A percentile compares a stretch with the other conserved stretches of the same genome.
Evolutionary conservation across 2,329 filamentous ascomycete genomes (phyloP).

Genomic region (Ascochyta fabae): DNA sequence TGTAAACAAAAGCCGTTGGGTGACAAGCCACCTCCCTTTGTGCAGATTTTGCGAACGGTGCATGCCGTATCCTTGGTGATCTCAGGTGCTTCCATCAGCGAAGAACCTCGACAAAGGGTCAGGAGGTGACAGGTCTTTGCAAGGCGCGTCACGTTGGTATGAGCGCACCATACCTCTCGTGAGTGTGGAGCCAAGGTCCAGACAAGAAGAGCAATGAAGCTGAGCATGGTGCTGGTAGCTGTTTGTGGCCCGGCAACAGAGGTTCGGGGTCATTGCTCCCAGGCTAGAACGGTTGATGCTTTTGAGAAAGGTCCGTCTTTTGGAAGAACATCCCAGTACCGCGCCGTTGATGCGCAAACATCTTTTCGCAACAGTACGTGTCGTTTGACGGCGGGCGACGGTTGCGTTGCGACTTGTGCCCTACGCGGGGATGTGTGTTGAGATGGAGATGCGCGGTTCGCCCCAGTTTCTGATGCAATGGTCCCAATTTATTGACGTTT

Average conservation of each 20-base stretch:
- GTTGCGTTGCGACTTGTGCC: background rate
- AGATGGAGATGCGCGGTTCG: conserved; percentile 9
- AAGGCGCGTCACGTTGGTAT: conserved; percentile 9
- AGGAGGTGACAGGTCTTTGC: background rate
- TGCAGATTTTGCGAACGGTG: background rate
- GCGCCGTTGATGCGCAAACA: background rate
- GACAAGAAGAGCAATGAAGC: background rate
- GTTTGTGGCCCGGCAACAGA: background rate
- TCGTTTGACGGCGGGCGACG: background rate
- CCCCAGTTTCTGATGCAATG: conserved; percentile 9
- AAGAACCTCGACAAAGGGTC: background rate
- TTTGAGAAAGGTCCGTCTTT: background rate
- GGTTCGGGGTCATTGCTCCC: conserved; percentile 1
- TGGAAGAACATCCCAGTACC: background rate
- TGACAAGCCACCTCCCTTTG: too few species aligned
- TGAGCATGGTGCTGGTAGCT: conserved; percentile 6
- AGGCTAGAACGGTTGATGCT: conserved; percentile 7
- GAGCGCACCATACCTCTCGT: conserved; percentile 1
- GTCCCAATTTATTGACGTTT: conserved; percentile 15
- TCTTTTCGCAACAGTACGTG: too few species aligned
- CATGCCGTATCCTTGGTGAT: background rate
- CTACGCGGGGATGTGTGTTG: background rate
- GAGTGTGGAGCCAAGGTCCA: conserved; percentile 3
- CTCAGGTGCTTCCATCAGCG: background rate
- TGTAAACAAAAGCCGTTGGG: too few species aligned